These are phyloP conservation scores for Pseudogymnoascus sp. DNA, from an alignment of 2,329 filamentous ascomycete species.

Conservation along the genomic window DNA sequence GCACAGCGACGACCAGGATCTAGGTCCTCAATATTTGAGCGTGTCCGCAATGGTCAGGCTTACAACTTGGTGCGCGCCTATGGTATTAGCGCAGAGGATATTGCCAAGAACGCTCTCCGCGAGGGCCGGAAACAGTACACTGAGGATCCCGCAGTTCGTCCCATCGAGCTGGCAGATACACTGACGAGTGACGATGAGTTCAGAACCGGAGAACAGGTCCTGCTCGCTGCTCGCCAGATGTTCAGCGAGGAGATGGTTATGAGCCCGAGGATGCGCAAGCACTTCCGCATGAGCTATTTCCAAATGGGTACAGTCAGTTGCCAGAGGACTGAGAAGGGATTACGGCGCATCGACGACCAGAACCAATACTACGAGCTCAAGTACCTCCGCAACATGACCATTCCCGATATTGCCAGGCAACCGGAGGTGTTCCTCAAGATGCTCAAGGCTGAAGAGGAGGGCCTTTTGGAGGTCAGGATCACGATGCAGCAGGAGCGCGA, in stretches of 20 bases:
- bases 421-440: conserved; percentile 93
- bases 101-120: conserved; percentile 78
- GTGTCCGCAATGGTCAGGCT: conserved; percentile 70
- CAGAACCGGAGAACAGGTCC: conserved; percentile 64
- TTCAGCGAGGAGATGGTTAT: conserved; percentile 84
- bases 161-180: conserved; percentile 79
- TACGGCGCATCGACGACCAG: conserved; percentile 87
- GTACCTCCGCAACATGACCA: conserved; percentile 84
- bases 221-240: conserved; percentile 75
- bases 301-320: conserved; percentile 78
- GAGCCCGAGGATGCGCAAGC: conserved; percentile 82
- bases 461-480: conserved; percentile 78
- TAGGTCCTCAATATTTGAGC: conserved; percentile 73
- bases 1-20: conserved; percentile 69
- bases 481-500: conserved; percentile 66
- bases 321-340: conserved; percentile 83
- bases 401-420: conserved; percentile 69
- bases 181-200: conserved; percentile 66
- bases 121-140: conserved; percentile 72
- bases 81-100: conserved; percentile 79
- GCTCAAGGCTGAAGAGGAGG: conserved; percentile 94
- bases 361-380: conserved; percentile 98
- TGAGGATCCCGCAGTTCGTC: conserved; percentile 73
- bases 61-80: conserved; percentile 81
- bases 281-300: conserved; percentile 77